A percentile compares a stretch with the other conserved stretches of the same genome.
Evolutionary conservation across 1,284 basidiomycete genomes (phyloP).

Genomic region (Pascua guehoae): DNA sequence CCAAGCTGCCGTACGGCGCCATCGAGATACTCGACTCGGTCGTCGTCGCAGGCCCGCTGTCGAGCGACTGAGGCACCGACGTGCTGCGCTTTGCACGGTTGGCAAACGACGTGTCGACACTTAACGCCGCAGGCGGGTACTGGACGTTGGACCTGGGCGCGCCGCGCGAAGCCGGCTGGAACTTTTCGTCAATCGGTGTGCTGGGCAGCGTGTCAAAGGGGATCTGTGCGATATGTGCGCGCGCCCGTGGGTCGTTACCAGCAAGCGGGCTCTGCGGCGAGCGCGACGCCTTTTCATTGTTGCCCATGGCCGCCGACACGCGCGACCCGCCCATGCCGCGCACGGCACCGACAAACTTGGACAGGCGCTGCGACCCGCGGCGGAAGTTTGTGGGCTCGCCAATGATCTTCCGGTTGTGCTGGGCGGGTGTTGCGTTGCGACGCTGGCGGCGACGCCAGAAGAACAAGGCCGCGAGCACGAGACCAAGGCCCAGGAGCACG

Average conservation of each 20-base stretch:
- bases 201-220: slow-evolving; percentile 18
- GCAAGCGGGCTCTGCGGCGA: not conserved
- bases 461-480: slow-evolving; percentile 24
- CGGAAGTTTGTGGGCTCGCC: slow-evolving; percentile 11
- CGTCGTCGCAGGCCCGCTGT: not conserved
- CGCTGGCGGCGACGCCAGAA: slow-evolving; percentile 12
- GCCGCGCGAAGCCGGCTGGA: not conserved
- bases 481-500: slow-evolving; percentile 26
- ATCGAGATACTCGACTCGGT: not conserved
- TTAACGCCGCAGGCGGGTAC: not conserved
- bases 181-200: slow-evolving; percentile 12
- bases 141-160: not conserved
- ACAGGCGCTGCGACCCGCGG: not conserved
- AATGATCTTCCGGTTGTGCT: slow-evolving; percentile 4
- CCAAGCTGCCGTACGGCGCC: not conserved
- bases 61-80: not conserved
- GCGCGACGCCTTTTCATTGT: not conserved
- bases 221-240: slow-evolving; percentile 1
- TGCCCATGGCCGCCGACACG: not conserved
- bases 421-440: not conserved
- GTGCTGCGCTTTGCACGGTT: not conserved
- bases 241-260: not conserved
- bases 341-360: slow-evolving; percentile 2
- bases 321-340: not conserved
- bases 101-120: slow-evolving; percentile 2